phyloP scores from a whole-genome alignment of 2,329 filamentous ascomycete genomes.

The Lecanicillium sp. region DNA sequence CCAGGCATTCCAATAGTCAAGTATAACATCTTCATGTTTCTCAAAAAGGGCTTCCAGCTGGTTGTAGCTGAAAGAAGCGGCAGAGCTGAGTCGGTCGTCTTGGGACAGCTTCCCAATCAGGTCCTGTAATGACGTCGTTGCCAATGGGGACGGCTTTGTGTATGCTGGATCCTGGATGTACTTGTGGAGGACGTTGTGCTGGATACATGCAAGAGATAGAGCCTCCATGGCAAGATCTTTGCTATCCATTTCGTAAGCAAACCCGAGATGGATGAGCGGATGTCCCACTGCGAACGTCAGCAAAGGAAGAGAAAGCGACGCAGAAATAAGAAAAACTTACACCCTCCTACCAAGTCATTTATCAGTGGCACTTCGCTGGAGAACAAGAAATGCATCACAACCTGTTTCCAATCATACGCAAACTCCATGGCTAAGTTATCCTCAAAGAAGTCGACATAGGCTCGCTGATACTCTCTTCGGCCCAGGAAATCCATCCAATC shows the following conservation, averaged over 20 bases:
- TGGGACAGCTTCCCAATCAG: slow-evolving; percentile 60
- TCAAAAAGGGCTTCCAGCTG: slow-evolving; percentile 63
- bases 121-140: slow-evolving; percentile 55
- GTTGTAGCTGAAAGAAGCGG: slow-evolving; percentile 45
- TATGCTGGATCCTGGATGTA: slow-evolving; percentile 68
- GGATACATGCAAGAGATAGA: slow-evolving; percentile 55
- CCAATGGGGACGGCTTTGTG: slow-evolving; percentile 53
- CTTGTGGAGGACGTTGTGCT: slow-evolving; percentile 53
- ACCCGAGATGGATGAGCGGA: slow-evolving; percentile 90
- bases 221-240: slow-evolving; percentile 86
- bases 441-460: slow-evolving; percentile 92
- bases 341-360: slow-evolving; percentile 68
- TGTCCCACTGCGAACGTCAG: slow-evolving; percentile 59
- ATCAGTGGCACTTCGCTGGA: slow-evolving; percentile 67
- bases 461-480: slow-evolving; percentile 72
- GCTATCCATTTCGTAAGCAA: slow-evolving; percentile 80
- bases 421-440: slow-evolving; percentile 69
- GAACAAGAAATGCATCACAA: slow-evolving; percentile 71
- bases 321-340: slow-evolving; percentile 40
- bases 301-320: neutral
- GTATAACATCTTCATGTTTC: slow-evolving; percentile 57
- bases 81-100: slow-evolving; percentile 66
- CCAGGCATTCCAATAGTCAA: slow-evolving; percentile 94
- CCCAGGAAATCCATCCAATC: slow-evolving; percentile 88
- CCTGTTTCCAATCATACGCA: slow-evolving; percentile 75